Percentiles rank a stretch among this genome's conserved stretches.
phyloP scores from a whole-genome alignment of 805 yeast species.

The Candida piceae region DNA sequence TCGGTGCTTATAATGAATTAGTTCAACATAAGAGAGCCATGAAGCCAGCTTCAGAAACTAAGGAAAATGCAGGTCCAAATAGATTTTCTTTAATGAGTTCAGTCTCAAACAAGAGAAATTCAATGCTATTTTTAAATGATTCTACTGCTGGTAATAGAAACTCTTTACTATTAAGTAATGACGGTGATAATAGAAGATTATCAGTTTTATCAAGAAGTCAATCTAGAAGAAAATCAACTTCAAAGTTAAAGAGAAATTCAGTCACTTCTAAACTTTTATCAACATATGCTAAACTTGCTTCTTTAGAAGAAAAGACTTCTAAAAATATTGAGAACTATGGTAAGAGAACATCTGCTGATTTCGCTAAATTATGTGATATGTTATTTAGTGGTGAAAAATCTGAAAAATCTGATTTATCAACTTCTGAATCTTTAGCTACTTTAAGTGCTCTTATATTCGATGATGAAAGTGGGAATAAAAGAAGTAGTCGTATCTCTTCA shows the following conservation, averaged over 20 bases:
- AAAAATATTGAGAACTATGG: conserved; percentile 68
- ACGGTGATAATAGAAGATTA: conserved; percentile 3
- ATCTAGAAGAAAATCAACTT: conserved; percentile 15
- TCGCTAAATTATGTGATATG: conserved; percentile 73
- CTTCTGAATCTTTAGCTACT: conserved; percentile 44
- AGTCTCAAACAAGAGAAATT: conserved; percentile 15
- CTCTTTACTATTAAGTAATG: too few species aligned
- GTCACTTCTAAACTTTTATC: conserved; percentile 66
- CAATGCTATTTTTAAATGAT: conserved; percentile 15
- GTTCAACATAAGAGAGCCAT: conserved; percentile 13
- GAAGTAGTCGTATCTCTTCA: conserved; percentile 10
- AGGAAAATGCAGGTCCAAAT: background rate
- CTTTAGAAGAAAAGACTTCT: conserved; percentile 52
- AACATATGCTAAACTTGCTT: conserved; percentile 66
- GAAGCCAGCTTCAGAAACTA: conserved; percentile 5
- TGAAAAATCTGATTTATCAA: conserved; percentile 13
- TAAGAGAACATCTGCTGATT: conserved; percentile 70
- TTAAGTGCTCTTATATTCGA: conserved; percentile 42
- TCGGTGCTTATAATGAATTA: conserved; percentile 16
- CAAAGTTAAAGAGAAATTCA: conserved; percentile 54
- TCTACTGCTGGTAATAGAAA: too few species aligned
- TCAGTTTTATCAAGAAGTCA: conserved; percentile 5
- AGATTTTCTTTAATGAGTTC: conserved; percentile 13
- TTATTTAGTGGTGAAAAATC: conserved; percentile 64
- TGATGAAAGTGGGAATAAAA: conserved; percentile 8